A percentile compares a stretch with the other conserved stretches of the same genome.
Conservation (phyloP, 1,284 basidiomycete genomes). For the Stereum hirsutum region DNA sequence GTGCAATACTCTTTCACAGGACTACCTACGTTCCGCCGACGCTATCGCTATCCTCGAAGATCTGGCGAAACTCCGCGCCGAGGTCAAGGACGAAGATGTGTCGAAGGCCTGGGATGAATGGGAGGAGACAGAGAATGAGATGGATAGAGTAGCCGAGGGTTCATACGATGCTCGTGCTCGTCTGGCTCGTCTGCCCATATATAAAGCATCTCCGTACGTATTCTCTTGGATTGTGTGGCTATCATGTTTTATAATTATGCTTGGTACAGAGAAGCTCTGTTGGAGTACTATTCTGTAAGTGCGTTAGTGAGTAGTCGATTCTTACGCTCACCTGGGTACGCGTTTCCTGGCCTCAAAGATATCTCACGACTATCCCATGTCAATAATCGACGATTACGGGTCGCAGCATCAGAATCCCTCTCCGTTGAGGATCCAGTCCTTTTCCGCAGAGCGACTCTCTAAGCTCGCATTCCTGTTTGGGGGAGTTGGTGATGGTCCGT, state of each 20-base stretch:
- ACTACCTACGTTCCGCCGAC: neutral
- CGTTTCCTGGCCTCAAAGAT: too few species aligned
- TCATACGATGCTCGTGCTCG: neutral
- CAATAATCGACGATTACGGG: neutral
- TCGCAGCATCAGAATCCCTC: neutral
- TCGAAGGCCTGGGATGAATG: neutral
- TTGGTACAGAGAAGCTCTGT: neutral
- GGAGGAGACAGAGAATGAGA: neutral
- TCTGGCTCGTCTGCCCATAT: neutral
- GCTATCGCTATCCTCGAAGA: too few species aligned
- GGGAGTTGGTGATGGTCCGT: constrained; percentile 1
- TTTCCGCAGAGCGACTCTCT: neutral
- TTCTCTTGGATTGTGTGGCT: too few species aligned
- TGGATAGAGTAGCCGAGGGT: neutral
- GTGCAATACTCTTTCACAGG: neutral
- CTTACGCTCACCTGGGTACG: neutral
- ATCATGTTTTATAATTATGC: neutral
- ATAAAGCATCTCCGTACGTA: neutral
- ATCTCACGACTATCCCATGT: neutral
- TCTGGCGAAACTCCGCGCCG: neutral
- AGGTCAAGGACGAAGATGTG: too few species aligned
- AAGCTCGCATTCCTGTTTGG: neutral
- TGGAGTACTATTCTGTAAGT: neutral
- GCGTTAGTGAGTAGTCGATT: too few species aligned
- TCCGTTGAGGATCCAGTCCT: neutral